Evolutionary conservation across 305 asterid genomes (phyloP).

Genomic region (Rubia balearica): DNA sequence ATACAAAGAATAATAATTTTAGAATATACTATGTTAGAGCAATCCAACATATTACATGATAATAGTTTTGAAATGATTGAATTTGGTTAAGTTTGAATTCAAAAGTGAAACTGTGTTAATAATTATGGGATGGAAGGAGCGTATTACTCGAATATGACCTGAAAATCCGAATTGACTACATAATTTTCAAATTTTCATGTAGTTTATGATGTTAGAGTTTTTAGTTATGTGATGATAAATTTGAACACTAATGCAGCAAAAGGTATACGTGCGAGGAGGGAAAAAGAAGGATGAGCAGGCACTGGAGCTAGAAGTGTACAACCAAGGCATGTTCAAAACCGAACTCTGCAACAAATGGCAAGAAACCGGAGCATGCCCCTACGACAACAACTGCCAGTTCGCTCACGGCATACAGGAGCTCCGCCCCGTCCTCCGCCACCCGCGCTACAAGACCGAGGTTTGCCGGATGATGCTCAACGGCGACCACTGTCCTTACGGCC

Average conservation of each 20-base stretch:
- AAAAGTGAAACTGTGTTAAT: no score
- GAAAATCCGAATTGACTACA: no score
- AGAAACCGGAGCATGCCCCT: conserved; percentile 68
- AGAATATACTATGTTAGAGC: no score
- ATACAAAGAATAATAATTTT: conserved; percentile 17
- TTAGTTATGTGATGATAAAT: not conserved
- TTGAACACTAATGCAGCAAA: conserved; percentile 39
- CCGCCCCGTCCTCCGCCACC: conserved; percentile 76
- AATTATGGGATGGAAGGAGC: no score
- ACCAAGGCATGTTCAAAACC: conserved; percentile 82
- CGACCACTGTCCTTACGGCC: conserved; percentile 75
- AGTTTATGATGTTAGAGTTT: no score
- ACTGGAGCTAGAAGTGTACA: conserved; percentile 70
- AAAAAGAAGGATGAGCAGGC: conserved; percentile 43
- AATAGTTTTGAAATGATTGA: no score
- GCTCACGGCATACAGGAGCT: conserved; percentile 79
- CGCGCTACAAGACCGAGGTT: conserved; percentile 84
- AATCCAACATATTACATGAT: no score
- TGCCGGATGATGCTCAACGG: conserved; percentile 78
- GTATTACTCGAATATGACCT: no score
- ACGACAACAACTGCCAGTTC: conserved; percentile 64
- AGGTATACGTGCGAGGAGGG: conserved; percentile 51
- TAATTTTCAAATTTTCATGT: no score
- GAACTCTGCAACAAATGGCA: conserved; percentile 96
- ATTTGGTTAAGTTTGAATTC: no score